Evolutionary conservation across 2,329 filamentous ascomycete species (phyloP).

Genomic region (Pseudopyrenochaeta lycopersici): DNA sequence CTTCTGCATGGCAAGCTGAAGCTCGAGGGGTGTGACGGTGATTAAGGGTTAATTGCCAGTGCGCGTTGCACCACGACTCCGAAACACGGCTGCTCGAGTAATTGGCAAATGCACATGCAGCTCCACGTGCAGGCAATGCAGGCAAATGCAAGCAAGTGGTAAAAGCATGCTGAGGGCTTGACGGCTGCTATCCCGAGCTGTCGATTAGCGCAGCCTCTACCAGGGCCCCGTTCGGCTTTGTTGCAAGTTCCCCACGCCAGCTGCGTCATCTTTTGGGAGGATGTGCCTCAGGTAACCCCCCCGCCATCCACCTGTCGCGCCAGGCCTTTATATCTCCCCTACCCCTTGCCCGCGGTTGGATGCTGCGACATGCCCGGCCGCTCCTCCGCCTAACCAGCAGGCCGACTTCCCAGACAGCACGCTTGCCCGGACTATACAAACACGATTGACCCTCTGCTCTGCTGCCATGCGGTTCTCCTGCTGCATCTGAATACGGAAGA

Average conservation of each 20-base stretch:
- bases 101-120: background rate
- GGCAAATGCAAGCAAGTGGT: background rate
- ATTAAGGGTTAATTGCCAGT: slow-evolving; percentile 9
- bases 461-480: slow-evolving; percentile 19
- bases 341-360: slow-evolving; percentile 33
- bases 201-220: background rate
- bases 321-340: slow-evolving; percentile 7
- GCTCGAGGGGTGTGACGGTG: slow-evolving; percentile 10
- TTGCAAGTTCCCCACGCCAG: slow-evolving; percentile 29
- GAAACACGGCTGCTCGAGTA: slow-evolving; percentile 5
- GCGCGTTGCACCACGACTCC: slow-evolving; percentile 1
- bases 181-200: background rate
- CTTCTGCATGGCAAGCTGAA: slow-evolving; percentile 9
- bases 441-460: slow-evolving; percentile 18
- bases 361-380: slow-evolving; percentile 27
- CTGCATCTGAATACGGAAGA: slow-evolving; percentile 13
- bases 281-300: slow-evolving; percentile 34
- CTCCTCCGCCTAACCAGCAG: slow-evolving; percentile 26
- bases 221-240: slow-evolving; percentile 12
- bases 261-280: slow-evolving; percentile 33
- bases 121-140: background rate
- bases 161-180: background rate
- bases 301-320: slow-evolving; percentile 29
- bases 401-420: slow-evolving; percentile 12
- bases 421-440: slow-evolving; percentile 13